Evolutionary conservation across 345 rosid species (phyloP).

Genomic region (Populus alba): DNA sequence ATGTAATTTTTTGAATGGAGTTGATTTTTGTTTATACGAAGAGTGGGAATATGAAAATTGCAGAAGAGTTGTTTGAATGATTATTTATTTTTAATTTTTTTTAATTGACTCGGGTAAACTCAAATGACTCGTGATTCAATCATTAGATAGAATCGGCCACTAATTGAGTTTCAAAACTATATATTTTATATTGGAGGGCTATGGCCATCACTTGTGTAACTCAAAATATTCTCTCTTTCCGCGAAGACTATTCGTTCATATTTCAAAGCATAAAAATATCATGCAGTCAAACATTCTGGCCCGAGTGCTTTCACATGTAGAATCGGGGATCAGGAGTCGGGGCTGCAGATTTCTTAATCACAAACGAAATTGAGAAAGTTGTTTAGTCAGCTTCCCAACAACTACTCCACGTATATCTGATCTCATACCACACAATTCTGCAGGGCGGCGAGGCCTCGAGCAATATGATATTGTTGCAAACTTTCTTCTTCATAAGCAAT

Average conservation of each 20-base stretch:
- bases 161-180: too few relatives aligned
- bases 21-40: conserved; percentile 57
- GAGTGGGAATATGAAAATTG: conserved; percentile 55
- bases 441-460: not conserved
- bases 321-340: not conserved
- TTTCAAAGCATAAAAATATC: not conserved
- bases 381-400: not conserved
- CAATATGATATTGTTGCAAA: not conserved
- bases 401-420: not conserved
- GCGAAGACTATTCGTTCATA: not conserved
- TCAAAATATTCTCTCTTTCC: not conserved
- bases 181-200: not conserved
- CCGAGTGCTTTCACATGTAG: not conserved
- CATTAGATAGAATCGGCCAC: too few relatives aligned
- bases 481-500: not conserved
- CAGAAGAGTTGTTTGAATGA: conserved; percentile 41
- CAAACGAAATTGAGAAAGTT: not conserved
- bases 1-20: conserved; percentile 65
- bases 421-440: not conserved
- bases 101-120: too few relatives aligned
- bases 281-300: not conserved
- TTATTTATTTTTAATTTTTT: conserved; percentile 1
- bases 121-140: too few relatives aligned
- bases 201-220: conserved; percentile 3
- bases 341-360: not conserved